Evolutionary conservation across 305 asterid species (phyloP).

Genomic region (Fraxinus floribunda): DNA sequence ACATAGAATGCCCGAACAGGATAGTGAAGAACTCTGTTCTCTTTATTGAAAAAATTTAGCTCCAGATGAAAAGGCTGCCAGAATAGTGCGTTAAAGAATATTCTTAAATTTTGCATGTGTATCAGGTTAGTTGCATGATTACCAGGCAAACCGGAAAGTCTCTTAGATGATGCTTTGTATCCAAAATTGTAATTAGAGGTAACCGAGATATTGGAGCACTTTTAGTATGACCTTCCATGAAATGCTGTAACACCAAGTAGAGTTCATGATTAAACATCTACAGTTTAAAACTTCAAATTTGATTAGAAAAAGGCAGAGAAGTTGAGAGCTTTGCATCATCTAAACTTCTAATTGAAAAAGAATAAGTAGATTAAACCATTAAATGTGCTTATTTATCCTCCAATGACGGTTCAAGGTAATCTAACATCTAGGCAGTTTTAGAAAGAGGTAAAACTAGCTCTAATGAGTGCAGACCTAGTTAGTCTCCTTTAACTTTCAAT

Average conservation of each 20-base stretch:
- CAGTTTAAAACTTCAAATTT: not conserved
- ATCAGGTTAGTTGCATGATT: conserved; percentile 22
- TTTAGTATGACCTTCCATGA: conserved; percentile 99
- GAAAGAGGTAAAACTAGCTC: not conserved
- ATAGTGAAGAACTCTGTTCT: conserved; percentile 90
- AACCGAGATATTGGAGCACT: conserved; percentile 95
- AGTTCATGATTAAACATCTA: conserved; percentile 32
- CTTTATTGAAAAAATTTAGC: conserved; percentile 87
- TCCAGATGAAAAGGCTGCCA: conserved; percentile 96
- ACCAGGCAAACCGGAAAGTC: conserved; percentile 96
- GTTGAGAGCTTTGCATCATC: conserved; percentile 5
- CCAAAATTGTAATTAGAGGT: conserved; percentile 82
- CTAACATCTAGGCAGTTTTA: not conserved
- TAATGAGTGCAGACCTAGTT: not conserved
- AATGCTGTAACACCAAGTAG: conserved; percentile 72
- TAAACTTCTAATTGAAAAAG: not conserved
- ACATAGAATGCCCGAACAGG: conserved; percentile 93
- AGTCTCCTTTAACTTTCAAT: not conserved
- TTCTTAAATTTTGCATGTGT: conserved; percentile 11
- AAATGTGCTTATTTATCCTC: not conserved
- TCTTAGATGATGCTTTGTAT: conserved; percentile 65
- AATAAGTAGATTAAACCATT: not conserved
- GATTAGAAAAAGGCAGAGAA: conserved; percentile 13
- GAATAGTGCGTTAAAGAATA: conserved; percentile 34
- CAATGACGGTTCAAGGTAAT: not conserved